phyloP scores from a whole-genome alignment of 164 flowering plant genomes.

The Paratinospora sagittata region DNA sequence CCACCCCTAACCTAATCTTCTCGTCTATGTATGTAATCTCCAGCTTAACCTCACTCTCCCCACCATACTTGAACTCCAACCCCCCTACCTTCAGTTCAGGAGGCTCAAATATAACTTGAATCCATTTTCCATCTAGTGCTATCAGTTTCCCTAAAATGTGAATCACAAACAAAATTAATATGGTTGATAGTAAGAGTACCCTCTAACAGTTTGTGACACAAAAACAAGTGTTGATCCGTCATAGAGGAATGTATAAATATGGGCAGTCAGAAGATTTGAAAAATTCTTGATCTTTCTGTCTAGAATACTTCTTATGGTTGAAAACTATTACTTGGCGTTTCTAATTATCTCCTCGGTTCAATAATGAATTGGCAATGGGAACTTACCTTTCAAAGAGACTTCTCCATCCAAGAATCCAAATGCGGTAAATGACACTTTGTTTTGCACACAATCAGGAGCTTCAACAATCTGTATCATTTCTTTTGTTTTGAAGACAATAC shows the following conservation, averaged over 20 bases:
- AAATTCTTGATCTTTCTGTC: not conserved
- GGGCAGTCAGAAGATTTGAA: not conserved
- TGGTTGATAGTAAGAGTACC: not conserved
- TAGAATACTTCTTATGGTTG: not conserved
- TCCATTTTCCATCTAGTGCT: slow-evolving; percentile 71
- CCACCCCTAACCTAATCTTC: slow-evolving; percentile 74
- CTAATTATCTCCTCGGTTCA: not conserved
- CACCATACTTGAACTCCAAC: slow-evolving; percentile 65
- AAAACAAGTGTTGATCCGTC: not conserved
- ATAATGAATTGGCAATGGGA: not conserved
- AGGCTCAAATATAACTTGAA: slow-evolving; percentile 86
- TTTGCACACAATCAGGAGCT: slow-evolving; percentile 73
- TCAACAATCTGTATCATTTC: slow-evolving; percentile 88
- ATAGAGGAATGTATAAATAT: not conserved
- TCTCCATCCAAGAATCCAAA: slow-evolving; percentile 81
- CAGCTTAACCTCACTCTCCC: slow-evolving; percentile 85
- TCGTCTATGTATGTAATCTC: slow-evolving; percentile 84
- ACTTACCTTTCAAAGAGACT: slow-evolving; percentile 78
- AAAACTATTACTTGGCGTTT: not conserved
- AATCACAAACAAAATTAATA: not conserved
- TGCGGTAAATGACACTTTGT: slow-evolving; percentile 69
- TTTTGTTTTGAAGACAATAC: slow-evolving; percentile 67
- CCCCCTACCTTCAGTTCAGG: slow-evolving; percentile 80
- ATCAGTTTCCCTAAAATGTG: slow-evolving; percentile 35
- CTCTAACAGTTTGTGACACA: not conserved